These are phyloP conservation scores for Dryadomyces sulphureus DNA, from an alignment of 2,329 filamentous ascomycete species.

Conservation along the genomic window DNA sequence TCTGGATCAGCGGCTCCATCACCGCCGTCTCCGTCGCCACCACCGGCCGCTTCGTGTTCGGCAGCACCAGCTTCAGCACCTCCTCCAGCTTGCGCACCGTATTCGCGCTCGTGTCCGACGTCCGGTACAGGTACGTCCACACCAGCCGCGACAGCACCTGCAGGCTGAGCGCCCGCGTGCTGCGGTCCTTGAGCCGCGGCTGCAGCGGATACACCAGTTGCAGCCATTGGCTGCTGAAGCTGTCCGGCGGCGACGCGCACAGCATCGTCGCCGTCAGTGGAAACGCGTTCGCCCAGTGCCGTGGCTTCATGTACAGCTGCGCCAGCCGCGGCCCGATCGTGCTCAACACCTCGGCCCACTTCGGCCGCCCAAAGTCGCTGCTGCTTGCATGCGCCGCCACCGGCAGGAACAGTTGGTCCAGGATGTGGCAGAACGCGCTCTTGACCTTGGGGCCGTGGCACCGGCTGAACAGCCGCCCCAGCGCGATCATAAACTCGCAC, in stretches of 20 bases:
- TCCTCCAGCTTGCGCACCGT: constrained; percentile 77
- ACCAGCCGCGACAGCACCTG: constrained; percentile 81
- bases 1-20: constrained; percentile 79
- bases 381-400: constrained; percentile 68
- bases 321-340: constrained; percentile 63
- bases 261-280: constrained; percentile 76
- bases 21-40: constrained; percentile 72
- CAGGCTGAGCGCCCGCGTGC: constrained; percentile 62
- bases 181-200: constrained; percentile 70
- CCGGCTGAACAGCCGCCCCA: constrained; percentile 70
- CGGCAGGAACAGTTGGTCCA: constrained; percentile 74
- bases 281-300: constrained; percentile 82
- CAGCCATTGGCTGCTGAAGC: constrained; percentile 76
- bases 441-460: constrained; percentile 85
- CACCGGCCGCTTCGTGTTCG: constrained; percentile 64
- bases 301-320: constrained; percentile 79
- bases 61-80: constrained; percentile 70
- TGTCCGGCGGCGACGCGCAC: constrained; percentile 75
- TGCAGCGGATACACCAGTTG: constrained; percentile 65
- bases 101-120: constrained; percentile 52
- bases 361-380: constrained; percentile 62
- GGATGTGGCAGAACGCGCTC: constrained; percentile 82
- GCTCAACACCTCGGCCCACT: constrained; percentile 76
- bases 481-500: constrained; percentile 72
- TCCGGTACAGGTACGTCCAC: constrained; percentile 89